phyloP scores from a whole-genome alignment of 495 filamentous ascomycete species.

The Penicillium crystallinum region DNA sequence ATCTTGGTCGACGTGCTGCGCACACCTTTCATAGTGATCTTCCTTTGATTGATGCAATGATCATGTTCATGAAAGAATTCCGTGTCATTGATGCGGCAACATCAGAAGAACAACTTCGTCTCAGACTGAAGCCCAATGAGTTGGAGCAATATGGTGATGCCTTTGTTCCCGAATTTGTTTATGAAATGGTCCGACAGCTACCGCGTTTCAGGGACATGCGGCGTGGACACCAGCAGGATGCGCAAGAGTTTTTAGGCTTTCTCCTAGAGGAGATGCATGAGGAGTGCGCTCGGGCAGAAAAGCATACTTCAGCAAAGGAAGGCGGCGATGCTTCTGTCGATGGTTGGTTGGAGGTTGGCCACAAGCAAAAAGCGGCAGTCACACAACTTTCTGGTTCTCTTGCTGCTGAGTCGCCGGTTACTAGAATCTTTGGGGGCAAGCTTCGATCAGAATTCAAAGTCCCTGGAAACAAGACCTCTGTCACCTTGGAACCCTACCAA shows the following conservation, averaged over 20 bases:
- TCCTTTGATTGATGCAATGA: constrained; percentile 90
- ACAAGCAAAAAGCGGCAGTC: constrained; percentile 78
- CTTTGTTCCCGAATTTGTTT: constrained; percentile 92
- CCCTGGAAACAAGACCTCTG: constrained; percentile 79
- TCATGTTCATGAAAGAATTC: constrained; percentile 96
- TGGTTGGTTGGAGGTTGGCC: constrained; percentile 92
- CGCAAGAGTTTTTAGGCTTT: constrained; percentile 95
- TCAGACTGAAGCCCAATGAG: constrained; percentile 72
- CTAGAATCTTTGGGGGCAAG: constrained; percentile 90
- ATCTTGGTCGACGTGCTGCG: constrained; percentile 71
- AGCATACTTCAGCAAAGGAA: constrained; percentile 40
- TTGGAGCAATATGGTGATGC: constrained; percentile 87
- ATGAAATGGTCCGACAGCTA: constrained; percentile 80
- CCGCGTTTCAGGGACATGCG: constrained; percentile 90
- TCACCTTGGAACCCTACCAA: constrained; percentile 90
- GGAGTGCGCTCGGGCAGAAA: constrained; percentile 77
- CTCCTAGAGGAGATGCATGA: constrained; percentile 89
- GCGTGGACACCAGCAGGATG: constrained; percentile 95
- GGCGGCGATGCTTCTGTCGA: constrained; percentile 38
- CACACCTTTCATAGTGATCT: constrained; percentile 95
- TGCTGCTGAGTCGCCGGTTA: constrained; percentile 72
- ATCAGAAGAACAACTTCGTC: constrained; percentile 65
- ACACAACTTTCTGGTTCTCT: constrained; percentile 82
- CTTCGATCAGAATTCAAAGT: constrained; percentile 85
- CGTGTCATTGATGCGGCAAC: constrained; percentile 72